Evolutionary conservation across 2,329 filamentous ascomycete species (phyloP).

Genomic region (Alternaria alternata): DNA sequence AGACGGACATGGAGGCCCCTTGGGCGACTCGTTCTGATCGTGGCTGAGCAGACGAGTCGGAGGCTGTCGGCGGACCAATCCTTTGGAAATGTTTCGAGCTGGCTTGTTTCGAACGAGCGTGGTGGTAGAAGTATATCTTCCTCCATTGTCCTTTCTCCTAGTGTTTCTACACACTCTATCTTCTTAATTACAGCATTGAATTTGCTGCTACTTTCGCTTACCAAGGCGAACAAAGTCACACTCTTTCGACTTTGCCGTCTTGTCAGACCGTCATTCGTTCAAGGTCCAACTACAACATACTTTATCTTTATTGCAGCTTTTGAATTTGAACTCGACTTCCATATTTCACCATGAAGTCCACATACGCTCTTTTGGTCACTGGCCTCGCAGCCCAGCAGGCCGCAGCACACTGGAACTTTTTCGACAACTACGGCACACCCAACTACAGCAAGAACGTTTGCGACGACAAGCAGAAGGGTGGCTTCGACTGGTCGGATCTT

Average conservation of each 20-base stretch:
- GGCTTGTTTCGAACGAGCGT: constrained; percentile 37
- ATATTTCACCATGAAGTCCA: constrained; percentile 53
- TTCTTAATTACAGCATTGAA: constrained; percentile 23
- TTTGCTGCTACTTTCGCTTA: constrained; percentile 27
- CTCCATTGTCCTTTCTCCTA: constrained; percentile 24
- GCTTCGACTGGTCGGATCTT: constrained; percentile 77
- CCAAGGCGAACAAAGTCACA: constrained; percentile 41
- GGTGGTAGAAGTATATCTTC: constrained; percentile 36
- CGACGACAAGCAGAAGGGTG: constrained; percentile 70
- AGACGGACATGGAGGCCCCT: constrained; percentile 28
- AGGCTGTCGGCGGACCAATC: constrained; percentile 23
- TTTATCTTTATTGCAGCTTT: constrained; percentile 27
- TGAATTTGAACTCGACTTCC: constrained; percentile 32
- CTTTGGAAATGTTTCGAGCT: constrained; percentile 30
- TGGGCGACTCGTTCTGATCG: constrained; percentile 15
- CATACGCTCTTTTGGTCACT: constrained; percentile 56
- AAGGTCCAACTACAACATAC: constrained; percentile 24
- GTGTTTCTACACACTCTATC: constrained; percentile 23
- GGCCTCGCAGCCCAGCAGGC: constrained; percentile 58
- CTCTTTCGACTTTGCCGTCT: constrained; percentile 24
- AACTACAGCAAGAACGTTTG: constrained; percentile 80
- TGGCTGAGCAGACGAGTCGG: constrained; percentile 38
- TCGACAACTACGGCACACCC: constrained; percentile 70
- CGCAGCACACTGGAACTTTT: constrained; percentile 59
- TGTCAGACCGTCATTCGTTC: constrained; percentile 31